Base-by-base conservation (phyloP, 1,139 yeast species). In the Saccharomyces pastorianus region DNA sequence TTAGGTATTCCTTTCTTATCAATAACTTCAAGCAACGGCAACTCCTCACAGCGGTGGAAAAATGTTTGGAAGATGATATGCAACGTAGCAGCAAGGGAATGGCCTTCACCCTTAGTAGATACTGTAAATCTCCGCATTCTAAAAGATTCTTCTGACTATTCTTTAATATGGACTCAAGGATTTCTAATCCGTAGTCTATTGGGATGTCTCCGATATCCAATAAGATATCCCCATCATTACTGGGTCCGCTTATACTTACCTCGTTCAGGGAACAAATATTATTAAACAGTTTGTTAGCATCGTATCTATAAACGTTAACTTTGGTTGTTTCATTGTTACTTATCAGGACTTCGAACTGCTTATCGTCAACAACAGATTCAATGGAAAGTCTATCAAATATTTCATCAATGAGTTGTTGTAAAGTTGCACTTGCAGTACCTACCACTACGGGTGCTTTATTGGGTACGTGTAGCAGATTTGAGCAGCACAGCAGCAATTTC, bases 341-440 rank as follows among this genome's bases (percentile, higher is more conserved):
- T 2, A 80, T 64, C 0, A 66, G 61, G 1, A 79, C 75, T 31
- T 71, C 70, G 51, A 69, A 68, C 1, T 58, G 53, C 13, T 53
- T 59, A 13, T 53, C 53, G 41, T 64, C 66, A 50, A 14, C 58
- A 49, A 34, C 55, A 57, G 20, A 58, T 48, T 13, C 62, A 78
- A 55, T 83, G 79, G 56, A 28, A 20, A 51, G 47, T 29, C 53
- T 47, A 51, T 90, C 97, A 67, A 84, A 91, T 0, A 89, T 78
- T 42, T 85, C 81, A 46, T 85, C 81, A 51, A 90, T 79, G 49
- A 93, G 72, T 67, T 93, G 98, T 61, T 90, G 95, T 50, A 90
- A 77, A 1, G 98, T 89, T 1, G 98, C 99, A 50, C 89, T 83
- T 0, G 97, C 97, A 0, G 98, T 88, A 62, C 90, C 91, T n/a